Evolutionary conservation across 2,329 filamentous ascomycete species (phyloP), one percentile per base, ranked within the genome.

Genomic region (Chaetomium globosum): DNA sequence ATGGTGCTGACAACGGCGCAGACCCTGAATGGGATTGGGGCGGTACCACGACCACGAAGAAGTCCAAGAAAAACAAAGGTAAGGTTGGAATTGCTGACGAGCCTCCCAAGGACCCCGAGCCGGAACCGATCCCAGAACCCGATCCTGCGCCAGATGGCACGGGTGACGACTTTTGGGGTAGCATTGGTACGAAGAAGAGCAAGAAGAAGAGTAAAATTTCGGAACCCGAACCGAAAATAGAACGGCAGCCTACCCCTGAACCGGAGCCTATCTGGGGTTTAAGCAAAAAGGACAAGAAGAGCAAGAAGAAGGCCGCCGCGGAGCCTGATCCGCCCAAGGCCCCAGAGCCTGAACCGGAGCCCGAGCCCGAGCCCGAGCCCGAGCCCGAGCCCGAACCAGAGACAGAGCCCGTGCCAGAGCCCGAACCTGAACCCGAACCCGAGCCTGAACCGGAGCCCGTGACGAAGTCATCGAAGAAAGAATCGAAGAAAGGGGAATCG

Each of bases 381-480:
- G 30, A 57, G 10, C 58, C 60, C 4, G 57, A 63, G 33, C 36
- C 62, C 1, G 53, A 33, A n/a, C 43, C 55, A 30, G 59, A 66
- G 60, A 64, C 63, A 68, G 53, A 54, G n/a, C 59, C 61, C 1
- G 75, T 76, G n/a, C 75, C 73, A 1, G 76, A 77, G 61, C 72
- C 75, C 2, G 76, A 66, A 33, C 61, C 71, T 21, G 74, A 75
- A 57, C 74, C 75, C 4, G 77, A 77, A 64, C 71, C 72, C 13
- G 69, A 76, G 26, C 70, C 73, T 4, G 72, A 74, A 26, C 71
- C 72, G 23, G 75, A 76, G 58, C 72, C 33, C 33, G 33, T 12
- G 33, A 36, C 9, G 33, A 36, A 36, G 33, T 36, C 31, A 10
- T 31, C 33, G 33, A 36, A 36, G 33, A 36, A 36, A 36, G 33